A percentile compares a stretch with the other conserved stretches of the same genome.
These are phyloP conservation scores for Lunasporangiospora selenospora DNA, from an alignment of 192 early-diverging fungal genomes.

Conservation along the genomic window DNA sequence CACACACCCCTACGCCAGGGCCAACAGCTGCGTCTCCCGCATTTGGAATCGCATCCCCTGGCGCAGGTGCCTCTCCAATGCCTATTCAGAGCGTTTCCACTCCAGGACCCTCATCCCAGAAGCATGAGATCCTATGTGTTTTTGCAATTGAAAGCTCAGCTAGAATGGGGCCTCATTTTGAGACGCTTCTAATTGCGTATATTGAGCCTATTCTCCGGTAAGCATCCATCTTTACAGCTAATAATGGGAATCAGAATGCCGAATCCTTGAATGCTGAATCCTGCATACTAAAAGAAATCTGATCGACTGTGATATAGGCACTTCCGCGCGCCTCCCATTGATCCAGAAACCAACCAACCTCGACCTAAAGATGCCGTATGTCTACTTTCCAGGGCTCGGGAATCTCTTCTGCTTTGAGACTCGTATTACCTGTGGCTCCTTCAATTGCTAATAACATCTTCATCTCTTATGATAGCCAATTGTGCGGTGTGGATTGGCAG, in stretches of 20 bases:
- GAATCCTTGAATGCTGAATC: background rate
- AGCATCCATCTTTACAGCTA: background rate
- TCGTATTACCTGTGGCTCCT: no score
- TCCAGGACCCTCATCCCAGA: conserved; percentile 40
- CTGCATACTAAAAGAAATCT: background rate
- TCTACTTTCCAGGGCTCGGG: no score
- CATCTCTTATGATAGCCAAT: conserved; percentile 48
- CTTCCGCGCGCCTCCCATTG: conserved; percentile 56
- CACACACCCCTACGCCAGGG: conserved; percentile 26
- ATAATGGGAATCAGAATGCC: no score
- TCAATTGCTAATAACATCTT: no score
- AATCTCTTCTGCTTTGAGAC: no score
- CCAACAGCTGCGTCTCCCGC: conserved; percentile 34
- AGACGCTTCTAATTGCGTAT: conserved; percentile 53
- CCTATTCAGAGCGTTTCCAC: conserved; percentile 41
- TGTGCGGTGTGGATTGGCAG: conserved; percentile 59
- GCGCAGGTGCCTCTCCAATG: conserved; percentile 40
- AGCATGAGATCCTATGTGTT: conserved; percentile 60
- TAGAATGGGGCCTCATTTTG: conserved; percentile 53
- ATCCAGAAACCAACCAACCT: conserved; percentile 52
- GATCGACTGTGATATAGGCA: conserved; percentile 43
- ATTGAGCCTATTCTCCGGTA: conserved; percentile 63
- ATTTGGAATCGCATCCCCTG: conserved; percentile 31
- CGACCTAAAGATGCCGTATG: conserved; percentile 63
- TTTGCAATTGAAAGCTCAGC: conserved; percentile 64